Base-by-base conservation (phyloP, 805 yeast species). In the Zygotorulaspora sp. region DNA sequence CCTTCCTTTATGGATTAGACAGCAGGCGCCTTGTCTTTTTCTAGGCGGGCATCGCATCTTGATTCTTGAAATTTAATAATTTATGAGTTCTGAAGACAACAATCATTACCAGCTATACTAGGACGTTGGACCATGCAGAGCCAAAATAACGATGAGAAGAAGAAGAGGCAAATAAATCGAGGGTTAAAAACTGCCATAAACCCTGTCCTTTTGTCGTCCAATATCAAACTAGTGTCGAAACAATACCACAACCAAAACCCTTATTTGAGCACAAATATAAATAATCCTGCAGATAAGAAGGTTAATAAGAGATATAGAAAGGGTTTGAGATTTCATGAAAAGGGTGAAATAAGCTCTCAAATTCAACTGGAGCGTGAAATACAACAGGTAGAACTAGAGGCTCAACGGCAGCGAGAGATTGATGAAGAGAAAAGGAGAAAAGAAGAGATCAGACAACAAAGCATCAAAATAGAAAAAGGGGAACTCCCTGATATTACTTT, bases 401-500 rank as follows among this genome's bases (percentile, higher is more conserved):
- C 14, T 18, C 30, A 41, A 25, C 25, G 32, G 20, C 37, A 45
- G 34, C 36, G 38, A 23, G 30, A 58, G n/a, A 48, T 52, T 17
- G 59, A 48, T 1, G 61, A 75, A 9, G 71, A 71, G 47, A 36
- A 71, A 35, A 36, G 47, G 36, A 21, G 28, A 28, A 36, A 31
- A 14, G 18, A 43, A 23, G 36, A 42, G 17, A 34, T 31, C 21
- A 30, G 23, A 16, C 31, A 19, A 14, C 27, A 31, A 9, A 24
- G 24, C 27, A 19, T 15, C 10, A 53, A 58, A 6, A 61, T 68
- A 24, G 77, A 77, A 0, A 50, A 72, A 5, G 63, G 61, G n/a
- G 56, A 54, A 28, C 43, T 55, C 5, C 77, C 89, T 0, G 78
- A 82, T 45, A 56, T 64, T 12, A 49, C 53, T 1, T 41, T 70